Percentiles rank a stretch among this genome's conserved stretches.
Evolutionary conservation across 1,284 basidiomycete genomes (phyloP).

Genomic region (Rhodotorula sp.): DNA sequence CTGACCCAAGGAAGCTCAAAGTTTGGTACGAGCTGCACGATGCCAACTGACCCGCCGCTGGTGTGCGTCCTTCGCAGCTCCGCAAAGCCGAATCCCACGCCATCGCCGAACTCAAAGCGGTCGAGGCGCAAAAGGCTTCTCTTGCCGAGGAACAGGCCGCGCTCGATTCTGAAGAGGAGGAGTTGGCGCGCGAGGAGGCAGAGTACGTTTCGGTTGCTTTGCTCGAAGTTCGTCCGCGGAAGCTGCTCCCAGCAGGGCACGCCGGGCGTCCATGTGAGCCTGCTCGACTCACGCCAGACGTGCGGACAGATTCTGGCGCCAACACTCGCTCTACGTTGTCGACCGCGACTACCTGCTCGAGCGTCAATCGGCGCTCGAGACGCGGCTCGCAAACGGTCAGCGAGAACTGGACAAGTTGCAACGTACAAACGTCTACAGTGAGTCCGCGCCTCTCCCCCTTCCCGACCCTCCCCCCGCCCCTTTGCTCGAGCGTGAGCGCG

Average conservation of each 20-base stretch:
- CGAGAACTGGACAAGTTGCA: constrained; percentile 76
- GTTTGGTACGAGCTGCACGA: too few relatives aligned
- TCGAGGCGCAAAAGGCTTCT: constrained; percentile 45
- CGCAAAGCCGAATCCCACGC: constrained; percentile 53
- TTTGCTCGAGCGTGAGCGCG: too few relatives aligned
- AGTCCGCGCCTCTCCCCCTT: not conserved
- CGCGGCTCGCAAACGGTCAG: constrained; percentile 55
- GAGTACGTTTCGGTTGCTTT: constrained; percentile 57
- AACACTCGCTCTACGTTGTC: constrained; percentile 69
- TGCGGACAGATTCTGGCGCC: constrained; percentile 73
- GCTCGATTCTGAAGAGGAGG: constrained; percentile 29
- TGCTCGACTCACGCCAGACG: too few relatives aligned
- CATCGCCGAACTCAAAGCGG: constrained; percentile 55
- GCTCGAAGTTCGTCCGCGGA: not conserved
- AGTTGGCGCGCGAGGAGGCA: constrained; percentile 69
- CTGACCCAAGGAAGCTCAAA: not conserved
- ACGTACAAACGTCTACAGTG: constrained; percentile 87
- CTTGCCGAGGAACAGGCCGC: constrained; percentile 14
- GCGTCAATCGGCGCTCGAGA: constrained; percentile 67
- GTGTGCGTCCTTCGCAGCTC: constrained; percentile 14
- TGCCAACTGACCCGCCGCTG: not conserved
- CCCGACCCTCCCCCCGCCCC: too few relatives aligned
- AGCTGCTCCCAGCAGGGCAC: constrained; percentile 56
- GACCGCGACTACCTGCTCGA: constrained; percentile 65
- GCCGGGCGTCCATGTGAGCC: too few relatives aligned